Conservation (phyloP, 2,329 filamentous ascomycete species). For the Hymenoscyphus linearis region DNA sequence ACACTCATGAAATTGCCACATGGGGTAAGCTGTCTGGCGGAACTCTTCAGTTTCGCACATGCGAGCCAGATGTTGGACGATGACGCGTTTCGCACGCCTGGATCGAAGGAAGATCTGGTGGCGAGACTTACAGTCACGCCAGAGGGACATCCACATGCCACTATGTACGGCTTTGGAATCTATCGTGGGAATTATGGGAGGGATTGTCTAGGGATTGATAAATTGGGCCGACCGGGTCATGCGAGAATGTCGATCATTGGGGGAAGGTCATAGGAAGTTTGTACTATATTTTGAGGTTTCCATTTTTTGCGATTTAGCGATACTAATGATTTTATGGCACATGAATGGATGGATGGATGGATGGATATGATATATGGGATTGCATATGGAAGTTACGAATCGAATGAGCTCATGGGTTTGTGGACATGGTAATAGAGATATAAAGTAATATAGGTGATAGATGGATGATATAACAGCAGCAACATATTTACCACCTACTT, state of each 20-base stretch:
- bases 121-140: conserved; percentile 48
- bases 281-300: background rate
- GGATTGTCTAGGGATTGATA: conserved; percentile 29
- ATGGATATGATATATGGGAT: conserved; percentile 1
- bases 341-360: background rate
- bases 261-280: background rate
- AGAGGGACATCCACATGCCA: conserved; percentile 13
- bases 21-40: conserved; percentile 64
- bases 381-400: conserved; percentile 4
- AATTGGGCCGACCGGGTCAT: conserved; percentile 20
- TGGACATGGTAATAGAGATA: background rate
- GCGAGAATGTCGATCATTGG: conserved; percentile 2
- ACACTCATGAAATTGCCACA: conserved; percentile 65
- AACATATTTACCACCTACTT: too few relatives aligned
- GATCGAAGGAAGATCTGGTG: conserved; percentile 63
- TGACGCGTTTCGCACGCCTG: conserved; percentile 63
- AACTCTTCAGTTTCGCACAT: conserved; percentile 72
- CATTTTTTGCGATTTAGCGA: conserved; percentile 3
- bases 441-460: conserved; percentile 1
- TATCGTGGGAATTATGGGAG: conserved; percentile 23
- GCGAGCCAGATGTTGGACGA: conserved; percentile 68
- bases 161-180: conserved; percentile 28
- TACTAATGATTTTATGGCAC: conserved; percentile 8
- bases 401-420: background rate
- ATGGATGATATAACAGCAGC: conserved; percentile 10